Conservation (phyloP, 176 grass and related monocot species). For the Paspalum vaginatum region DNA sequence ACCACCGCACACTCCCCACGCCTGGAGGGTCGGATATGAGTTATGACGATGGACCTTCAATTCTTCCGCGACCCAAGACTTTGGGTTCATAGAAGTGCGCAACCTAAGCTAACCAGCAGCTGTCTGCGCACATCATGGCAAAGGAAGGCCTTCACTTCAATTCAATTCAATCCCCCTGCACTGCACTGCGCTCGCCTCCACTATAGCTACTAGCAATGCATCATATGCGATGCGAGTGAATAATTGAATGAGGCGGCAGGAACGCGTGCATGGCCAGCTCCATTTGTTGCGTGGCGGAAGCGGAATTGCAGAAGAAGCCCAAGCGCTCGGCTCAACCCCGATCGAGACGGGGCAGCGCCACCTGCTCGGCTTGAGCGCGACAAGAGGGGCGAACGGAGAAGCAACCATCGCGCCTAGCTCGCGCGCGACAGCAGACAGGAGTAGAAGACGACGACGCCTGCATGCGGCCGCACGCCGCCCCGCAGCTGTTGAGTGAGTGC, state of each 20-base stretch:
- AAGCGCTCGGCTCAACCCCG: not conserved
- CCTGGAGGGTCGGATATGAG: too few species aligned
- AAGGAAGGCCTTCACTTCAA: too few species aligned
- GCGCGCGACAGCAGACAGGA: too few species aligned
- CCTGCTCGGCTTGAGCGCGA: too few species aligned
- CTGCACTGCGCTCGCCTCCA: not conserved
- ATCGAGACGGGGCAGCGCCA: not conserved
- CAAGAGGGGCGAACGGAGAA: too few species aligned
- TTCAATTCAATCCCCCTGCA: too few species aligned
- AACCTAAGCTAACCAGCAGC: not conserved
- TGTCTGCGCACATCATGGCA: not conserved
- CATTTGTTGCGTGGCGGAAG: slow-evolving; percentile 16
- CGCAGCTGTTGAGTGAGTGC: not conserved
- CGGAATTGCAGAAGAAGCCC: not conserved
- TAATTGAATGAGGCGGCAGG: not conserved
- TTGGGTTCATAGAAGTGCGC: not conserved
- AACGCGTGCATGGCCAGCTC: not conserved
- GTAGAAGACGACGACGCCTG: too few species aligned
- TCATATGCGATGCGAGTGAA: not conserved
- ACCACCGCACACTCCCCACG: too few species aligned
- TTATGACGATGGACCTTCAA: too few species aligned
- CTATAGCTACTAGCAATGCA: not conserved
- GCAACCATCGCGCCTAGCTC: too few species aligned
- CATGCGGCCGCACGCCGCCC: too few species aligned
- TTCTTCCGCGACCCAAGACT: not conserved